phyloP scores from a whole-genome alignment of 2,329 filamentous ascomycete genomes.

The Talaromyces verruculosus region DNA sequence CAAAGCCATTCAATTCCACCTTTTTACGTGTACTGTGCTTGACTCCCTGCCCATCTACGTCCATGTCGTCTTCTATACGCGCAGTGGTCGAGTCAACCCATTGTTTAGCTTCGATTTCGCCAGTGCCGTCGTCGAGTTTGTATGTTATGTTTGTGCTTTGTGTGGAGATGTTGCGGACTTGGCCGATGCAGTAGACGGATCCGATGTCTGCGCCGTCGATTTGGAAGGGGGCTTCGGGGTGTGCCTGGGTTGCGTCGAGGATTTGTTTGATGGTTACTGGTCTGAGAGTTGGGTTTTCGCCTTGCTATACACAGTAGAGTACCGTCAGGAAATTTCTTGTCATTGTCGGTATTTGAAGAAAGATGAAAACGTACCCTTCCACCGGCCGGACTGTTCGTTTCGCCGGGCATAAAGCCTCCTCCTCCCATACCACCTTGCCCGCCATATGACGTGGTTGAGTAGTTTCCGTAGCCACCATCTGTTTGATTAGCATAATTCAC shows the following conservation, averaged over 20 bases:
- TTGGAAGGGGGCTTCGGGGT: slow-evolving; percentile 73
- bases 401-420: slow-evolving; percentile 60
- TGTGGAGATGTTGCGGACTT: slow-evolving; percentile 81
- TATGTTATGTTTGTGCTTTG: slow-evolving; percentile 91
- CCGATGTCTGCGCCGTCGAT: slow-evolving; percentile 75
- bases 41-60: slow-evolving; percentile 46
- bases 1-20: slow-evolving; percentile 73
- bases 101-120: slow-evolving; percentile 71
- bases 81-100: slow-evolving; percentile 47
- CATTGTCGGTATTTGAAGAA: not conserved
- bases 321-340: not conserved
- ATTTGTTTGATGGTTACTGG: slow-evolving; percentile 96
- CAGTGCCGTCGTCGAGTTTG: slow-evolving; percentile 92
- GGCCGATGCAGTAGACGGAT: slow-evolving; percentile 81
- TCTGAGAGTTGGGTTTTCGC: slow-evolving; percentile 76
- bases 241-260: slow-evolving; percentile 74
- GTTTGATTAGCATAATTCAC: not conserved
- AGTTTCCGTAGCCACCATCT: slow-evolving; percentile 48
- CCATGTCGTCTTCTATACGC: slow-evolving; percentile 42
- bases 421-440: slow-evolving; percentile 56
- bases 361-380: slow-evolving; percentile 38
- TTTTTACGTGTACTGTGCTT: slow-evolving; percentile 47
- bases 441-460: slow-evolving; percentile 57
- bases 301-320: slow-evolving; percentile 59
- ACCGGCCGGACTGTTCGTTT: slow-evolving; percentile 50